A percentile compares a stretch with the other conserved stretches of the same genome.
Conservation (phyloP, 2,329 filamentous ascomycete genomes). For the Neopestalotiopsis clavispora region DNA sequence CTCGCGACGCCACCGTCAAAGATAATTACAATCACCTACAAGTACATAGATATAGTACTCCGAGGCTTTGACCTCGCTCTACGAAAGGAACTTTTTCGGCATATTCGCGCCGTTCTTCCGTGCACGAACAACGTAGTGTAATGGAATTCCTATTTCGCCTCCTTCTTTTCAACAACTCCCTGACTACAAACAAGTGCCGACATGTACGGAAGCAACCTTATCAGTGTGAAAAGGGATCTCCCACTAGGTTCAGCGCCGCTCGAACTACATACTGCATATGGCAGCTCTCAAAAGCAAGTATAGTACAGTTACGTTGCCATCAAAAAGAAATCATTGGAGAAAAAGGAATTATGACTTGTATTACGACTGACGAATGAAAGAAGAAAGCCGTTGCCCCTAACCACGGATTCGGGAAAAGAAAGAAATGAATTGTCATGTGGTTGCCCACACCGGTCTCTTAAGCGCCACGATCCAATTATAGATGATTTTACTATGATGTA, state of each 20-base stretch:
- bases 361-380: background rate
- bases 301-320: background rate
- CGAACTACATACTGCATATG: conserved; percentile 1
- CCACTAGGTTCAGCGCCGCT: background rate
- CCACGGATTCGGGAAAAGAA: background rate
- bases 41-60: background rate
- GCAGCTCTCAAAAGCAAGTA: background rate
- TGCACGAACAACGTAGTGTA: background rate
- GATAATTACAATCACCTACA: background rate
- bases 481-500: background rate
- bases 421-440: background rate
- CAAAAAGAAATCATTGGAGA: background rate
- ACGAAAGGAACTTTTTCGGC: background rate
- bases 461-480: background rate
- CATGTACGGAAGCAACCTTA: conserved; percentile 1
- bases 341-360: background rate
- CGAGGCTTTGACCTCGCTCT: background rate
- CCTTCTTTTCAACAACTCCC: background rate
- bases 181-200: background rate
- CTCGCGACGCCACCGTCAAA: no score
- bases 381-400: background rate
- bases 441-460: background rate
- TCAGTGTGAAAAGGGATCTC: background rate
- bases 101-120: background rate
- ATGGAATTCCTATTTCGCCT: background rate